Base-by-base conservation (phyloP, 2,329 filamentous ascomycete genomes). In the Penicillium brevicompactum region DNA sequence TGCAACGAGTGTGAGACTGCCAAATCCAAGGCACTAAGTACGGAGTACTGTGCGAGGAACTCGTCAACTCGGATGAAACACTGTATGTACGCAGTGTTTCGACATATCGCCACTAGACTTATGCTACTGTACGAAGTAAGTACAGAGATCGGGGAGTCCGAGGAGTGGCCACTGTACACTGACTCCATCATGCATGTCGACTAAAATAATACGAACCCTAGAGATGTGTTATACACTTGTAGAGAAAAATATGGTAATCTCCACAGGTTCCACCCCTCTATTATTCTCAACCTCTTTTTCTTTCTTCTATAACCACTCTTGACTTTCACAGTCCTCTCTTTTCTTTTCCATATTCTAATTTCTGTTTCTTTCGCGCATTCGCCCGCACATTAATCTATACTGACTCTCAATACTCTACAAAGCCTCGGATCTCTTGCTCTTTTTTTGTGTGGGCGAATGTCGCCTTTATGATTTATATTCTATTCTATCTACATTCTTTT, bases 361-460 rank as follows among this genome's bases (percentile, higher is more conserved):
- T 58, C 55, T 56, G 52, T 66, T 59, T 54, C 55, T 58, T 59
- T 64, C 63, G 68, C 71, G 66, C 71, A 64, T 72, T 73, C 67
- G 70, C 66, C 69, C 65, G 60, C 67, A 67, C 65, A 58, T 59
- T 70, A 67, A 70, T 68, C 64, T 59, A 59, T 55, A 55, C 49
- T 34, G 34, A 50, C 48, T 44, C 37, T 48, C n/a, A n/a, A n/a
- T n/a, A 14, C 34, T n/a, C 7, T 14, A n/a, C 34, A 41, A 41
- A 18, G 38, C 24, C 24, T 27, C 16, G 18, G n/a, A 41, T 10
- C n/a, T 16, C 38, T 3, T 9, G 4, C 16, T 21, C 9, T 21
- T 38, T 49, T 60, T 49, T 56, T 64, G 65, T 66, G 71, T 74
- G 71, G 71, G 70, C 70, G 72, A 71, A 75, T 73, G 69, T 68